A percentile compares a stretch with the other conserved stretches of the same genome.
Conservation (phyloP, 2,329 filamentous ascomycete species). For the Aspergillus uvarum region DNA sequence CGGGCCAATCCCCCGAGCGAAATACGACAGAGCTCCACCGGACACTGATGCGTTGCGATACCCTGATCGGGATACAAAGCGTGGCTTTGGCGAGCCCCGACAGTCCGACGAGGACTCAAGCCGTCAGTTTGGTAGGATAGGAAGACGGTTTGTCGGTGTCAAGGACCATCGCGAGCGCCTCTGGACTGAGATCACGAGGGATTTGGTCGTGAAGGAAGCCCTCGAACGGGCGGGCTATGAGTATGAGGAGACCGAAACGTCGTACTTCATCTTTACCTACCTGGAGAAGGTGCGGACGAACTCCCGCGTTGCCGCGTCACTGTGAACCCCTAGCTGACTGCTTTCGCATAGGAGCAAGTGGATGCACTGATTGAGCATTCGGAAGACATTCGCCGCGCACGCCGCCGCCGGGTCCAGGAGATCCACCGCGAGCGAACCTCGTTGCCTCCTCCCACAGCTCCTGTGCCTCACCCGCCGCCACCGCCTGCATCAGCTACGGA, state of each 20-base stretch:
- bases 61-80: constrained; percentile 71
- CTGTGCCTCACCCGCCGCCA: constrained; percentile 7
- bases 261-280: constrained; percentile 92
- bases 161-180: constrained; percentile 58
- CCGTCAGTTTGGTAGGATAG: constrained; percentile 43
- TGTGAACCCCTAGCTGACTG: constrained; percentile 1
- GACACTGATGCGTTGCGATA: constrained; percentile 79
- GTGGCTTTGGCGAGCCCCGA: constrained; percentile 66
- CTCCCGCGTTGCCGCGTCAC: not conserved
- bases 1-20: constrained; percentile 80
- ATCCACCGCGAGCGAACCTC: constrained; percentile 51
- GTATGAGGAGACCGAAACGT: constrained; percentile 84
- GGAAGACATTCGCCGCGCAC: constrained; percentile 72
- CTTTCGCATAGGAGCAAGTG: constrained; percentile 72
- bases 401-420: constrained; percentile 58
- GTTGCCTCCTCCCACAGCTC: constrained; percentile 17
- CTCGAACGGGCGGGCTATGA: constrained; percentile 82
- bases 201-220: constrained; percentile 81
- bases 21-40: constrained; percentile 71
- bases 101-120: constrained; percentile 55
- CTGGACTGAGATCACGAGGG: constrained; percentile 98
- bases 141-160: constrained; percentile 44
- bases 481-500: constrained; percentile 11
- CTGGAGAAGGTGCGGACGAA: constrained; percentile 72
- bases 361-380: constrained; percentile 78